Evolutionary conservation across 352 stramenopile genomes (phyloP).

Genomic region (Pythium biforme): DNA sequence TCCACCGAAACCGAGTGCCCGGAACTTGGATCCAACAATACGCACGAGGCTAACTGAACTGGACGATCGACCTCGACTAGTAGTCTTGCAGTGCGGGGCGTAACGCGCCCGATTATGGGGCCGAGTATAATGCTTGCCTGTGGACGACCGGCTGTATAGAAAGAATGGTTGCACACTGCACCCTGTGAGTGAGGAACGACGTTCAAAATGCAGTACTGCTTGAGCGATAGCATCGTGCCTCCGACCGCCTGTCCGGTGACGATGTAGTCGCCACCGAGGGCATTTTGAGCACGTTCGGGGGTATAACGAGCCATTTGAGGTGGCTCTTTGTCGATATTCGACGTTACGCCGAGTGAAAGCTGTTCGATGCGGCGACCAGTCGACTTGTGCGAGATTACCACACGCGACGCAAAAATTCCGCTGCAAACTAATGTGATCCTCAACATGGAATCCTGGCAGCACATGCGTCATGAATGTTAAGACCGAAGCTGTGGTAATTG

Average conservation of each 20-base stretch:
- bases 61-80: conserved; percentile 59
- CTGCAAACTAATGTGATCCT: conserved; percentile 45
- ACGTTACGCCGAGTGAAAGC: conserved; percentile 47
- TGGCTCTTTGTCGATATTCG: conserved; percentile 10
- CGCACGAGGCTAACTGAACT: conserved; percentile 37
- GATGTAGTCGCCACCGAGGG: conserved; percentile 5
- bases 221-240: conserved; percentile 1
- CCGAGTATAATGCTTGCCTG: conserved; percentile 51
- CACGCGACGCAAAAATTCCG: conserved; percentile 31
- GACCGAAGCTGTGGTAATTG: background rate
- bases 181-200: conserved; percentile 46
- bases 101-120: conserved; percentile 61
- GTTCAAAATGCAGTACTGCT: conserved; percentile 50
- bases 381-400: conserved; percentile 35
- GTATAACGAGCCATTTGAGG: background rate
- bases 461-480: background rate
- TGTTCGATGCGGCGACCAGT: conserved; percentile 42
- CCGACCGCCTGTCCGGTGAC: background rate
- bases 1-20: conserved; percentile 14
- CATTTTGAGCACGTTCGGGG: conserved; percentile 2
- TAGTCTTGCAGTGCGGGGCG: conserved; percentile 48
- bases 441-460: conserved; percentile 33
- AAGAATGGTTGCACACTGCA: conserved; percentile 30
- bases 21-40: conserved; percentile 20
- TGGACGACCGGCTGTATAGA: conserved; percentile 37